phyloP scores from a whole-genome alignment of 768 basidiomycete genomes.

The Trametes cubensis region DNA sequence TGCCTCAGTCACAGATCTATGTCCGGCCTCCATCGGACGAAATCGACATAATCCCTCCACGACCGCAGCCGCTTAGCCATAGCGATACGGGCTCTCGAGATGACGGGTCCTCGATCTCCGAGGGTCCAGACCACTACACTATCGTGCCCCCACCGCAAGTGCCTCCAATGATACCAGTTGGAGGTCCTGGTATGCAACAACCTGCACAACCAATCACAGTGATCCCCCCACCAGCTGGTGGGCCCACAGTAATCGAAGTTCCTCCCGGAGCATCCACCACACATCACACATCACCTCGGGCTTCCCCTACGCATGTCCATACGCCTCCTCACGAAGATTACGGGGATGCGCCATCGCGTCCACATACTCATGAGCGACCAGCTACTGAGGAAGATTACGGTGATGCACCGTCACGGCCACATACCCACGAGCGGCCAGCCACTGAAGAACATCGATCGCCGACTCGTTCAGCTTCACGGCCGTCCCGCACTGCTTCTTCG shows the following conservation, averaged over 20 bases:
- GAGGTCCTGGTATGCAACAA: background rate
- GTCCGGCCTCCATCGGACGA: background rate
- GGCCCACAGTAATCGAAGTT: background rate
- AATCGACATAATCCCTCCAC: background rate
- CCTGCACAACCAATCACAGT: background rate
- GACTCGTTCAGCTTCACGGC: background rate
- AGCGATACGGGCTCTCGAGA: background rate
- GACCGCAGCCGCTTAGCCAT: background rate
- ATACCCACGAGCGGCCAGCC: background rate
- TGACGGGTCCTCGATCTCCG: background rate
- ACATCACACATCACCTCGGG: background rate
- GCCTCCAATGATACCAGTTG: background rate
- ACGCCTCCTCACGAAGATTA: background rate
- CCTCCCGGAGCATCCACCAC: background rate
- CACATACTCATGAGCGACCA: background rate
- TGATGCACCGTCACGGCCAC: background rate
- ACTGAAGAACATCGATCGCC: background rate
- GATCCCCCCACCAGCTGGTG: background rate
- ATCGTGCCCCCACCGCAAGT: background rate
- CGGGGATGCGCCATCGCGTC: background rate
- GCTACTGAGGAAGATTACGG: background rate
- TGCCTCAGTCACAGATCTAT: background rate
- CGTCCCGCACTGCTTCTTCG: slow-evolving; percentile 1
- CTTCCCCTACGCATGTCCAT: background rate
- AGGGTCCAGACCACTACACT: background rate